Base-by-base conservation (phyloP, 2,329 filamentous ascomycete species). In the Penicillium sp. region DNA sequence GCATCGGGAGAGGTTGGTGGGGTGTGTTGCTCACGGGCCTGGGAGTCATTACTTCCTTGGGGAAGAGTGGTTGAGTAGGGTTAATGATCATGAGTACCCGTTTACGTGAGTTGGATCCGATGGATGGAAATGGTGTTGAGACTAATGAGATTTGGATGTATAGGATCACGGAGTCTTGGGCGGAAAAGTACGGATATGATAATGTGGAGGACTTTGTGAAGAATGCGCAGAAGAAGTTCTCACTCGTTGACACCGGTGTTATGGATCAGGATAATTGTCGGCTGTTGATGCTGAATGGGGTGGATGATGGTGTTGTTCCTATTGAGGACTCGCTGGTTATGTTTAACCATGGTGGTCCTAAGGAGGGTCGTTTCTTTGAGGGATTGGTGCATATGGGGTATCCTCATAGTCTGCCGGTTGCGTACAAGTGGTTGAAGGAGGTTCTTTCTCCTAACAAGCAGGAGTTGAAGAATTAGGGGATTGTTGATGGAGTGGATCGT, bases 341-440 rank as follows among this genome's bases (percentile, higher is more conserved):
- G 46, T 80, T 84, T 56, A 81, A 85, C 64, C 77, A 85, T 56
- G 83, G 83, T 2, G 76, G 73, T 28, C 81, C 81, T 10, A 87
- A 87, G 70, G 83, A 86, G 67, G 81, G 75, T 9, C 75, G 83
- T 23, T 75, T 86, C 68, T 84, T 85, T 53, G 70, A 77, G 0
- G 78, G 79, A 0, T 71, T 80, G 28, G 63, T 84, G 54, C 83
- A 87, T 59, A 87, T 86, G 83, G 83, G 83, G 10, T 87, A 87
- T 62, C 83, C 84, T 0, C 56, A 69, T 38, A 72, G 66, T 40
- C 62, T 73, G 45, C 63, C 63, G 6, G 65, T 69, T 23, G 66
- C 70, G 12, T 67, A 72, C 49, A 66, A 64, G 47, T 73, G 67
- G 66, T 54, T 72, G 45, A 68, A 72, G 48, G 58, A 59, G 18